phyloP scores from a whole-genome alignment of 768 basidiomycete species.

The Mrakia gelida region DNA sequence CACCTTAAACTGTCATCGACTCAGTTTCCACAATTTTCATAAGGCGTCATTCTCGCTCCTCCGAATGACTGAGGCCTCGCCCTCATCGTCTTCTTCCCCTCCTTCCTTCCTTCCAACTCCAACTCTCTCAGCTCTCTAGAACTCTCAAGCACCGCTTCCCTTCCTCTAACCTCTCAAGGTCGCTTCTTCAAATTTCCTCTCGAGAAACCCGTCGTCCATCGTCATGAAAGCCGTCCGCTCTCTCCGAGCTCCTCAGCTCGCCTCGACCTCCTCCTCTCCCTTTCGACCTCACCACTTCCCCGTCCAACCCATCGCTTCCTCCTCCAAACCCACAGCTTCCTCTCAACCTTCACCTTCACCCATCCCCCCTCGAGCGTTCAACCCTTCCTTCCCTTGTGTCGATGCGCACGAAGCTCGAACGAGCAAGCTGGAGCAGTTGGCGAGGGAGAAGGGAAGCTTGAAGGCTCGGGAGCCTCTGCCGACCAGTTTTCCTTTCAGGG shows the following conservation, averaged over 20 bases:
- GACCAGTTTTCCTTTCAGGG: conserved; percentile 24
- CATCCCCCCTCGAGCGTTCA: background rate
- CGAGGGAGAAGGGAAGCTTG: background rate
- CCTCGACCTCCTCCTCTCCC: background rate
- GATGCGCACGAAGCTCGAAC: conserved; percentile 30
- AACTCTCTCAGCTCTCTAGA: too few species aligned
- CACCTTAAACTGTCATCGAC: too few species aligned
- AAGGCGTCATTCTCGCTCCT: too few species aligned
- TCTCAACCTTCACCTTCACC: background rate
- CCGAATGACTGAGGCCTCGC: too few species aligned
- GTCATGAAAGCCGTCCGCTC: background rate
- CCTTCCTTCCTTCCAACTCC: too few species aligned
- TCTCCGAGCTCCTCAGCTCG: background rate
- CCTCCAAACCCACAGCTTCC: background rate
- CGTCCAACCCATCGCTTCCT: background rate
- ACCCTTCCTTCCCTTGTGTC: conserved; percentile 32
- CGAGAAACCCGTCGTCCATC: background rate
- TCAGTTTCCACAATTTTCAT: too few species aligned
- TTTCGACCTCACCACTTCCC: conserved; percentile 1
- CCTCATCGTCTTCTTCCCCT: too few species aligned
- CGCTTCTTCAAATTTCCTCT: background rate
- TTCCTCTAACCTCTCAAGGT: too few species aligned
- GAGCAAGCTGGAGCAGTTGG: conserved; percentile 21
- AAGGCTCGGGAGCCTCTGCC: conserved; percentile 17
- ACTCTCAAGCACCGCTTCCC: too few species aligned